Conservation (phyloP, 345 rosid species). For the Ceriops zippeliana region DNA sequence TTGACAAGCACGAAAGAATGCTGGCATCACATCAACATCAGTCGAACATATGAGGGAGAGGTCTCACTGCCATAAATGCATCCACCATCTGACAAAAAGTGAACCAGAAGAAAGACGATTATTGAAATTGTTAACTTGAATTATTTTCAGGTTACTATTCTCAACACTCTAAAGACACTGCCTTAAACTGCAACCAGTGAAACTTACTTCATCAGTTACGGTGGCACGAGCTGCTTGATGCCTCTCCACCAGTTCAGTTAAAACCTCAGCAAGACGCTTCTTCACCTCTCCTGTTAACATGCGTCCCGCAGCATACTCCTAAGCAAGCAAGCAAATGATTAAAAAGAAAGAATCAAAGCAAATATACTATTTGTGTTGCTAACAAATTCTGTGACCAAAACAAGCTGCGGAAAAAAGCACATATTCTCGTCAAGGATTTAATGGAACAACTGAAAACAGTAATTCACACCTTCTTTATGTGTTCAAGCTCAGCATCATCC, state of each 20-base stretch:
- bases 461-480: slow-evolving; percentile 62
- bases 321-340: neutral
- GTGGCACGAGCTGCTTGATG: slow-evolving; percentile 77
- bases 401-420: too few species aligned
- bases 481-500: slow-evolving; percentile 79
- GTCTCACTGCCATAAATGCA: slow-evolving; percentile 90
- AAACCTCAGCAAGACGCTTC: slow-evolving; percentile 57
- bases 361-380: too few species aligned
- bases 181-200: neutral
- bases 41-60: slow-evolving; percentile 83
- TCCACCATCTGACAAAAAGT: slow-evolving; percentile 67
- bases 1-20: neutral
- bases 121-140: neutral
- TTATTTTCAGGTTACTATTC: too few species aligned
- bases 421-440: too few species aligned
- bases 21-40: slow-evolving; percentile 18
- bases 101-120: neutral
- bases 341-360: neutral
- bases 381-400: too few species aligned
- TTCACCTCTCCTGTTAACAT: slow-evolving; percentile 88
- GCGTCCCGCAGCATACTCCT: slow-evolving; percentile 88
- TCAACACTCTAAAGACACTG: too few species aligned
- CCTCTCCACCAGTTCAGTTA: slow-evolving; percentile 81
- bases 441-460: neutral
- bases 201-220: slow-evolving; percentile 74